Evolutionary conservation across 163 green algal genomes (phyloP).

Genomic region (Chloromonas sp.): DNA sequence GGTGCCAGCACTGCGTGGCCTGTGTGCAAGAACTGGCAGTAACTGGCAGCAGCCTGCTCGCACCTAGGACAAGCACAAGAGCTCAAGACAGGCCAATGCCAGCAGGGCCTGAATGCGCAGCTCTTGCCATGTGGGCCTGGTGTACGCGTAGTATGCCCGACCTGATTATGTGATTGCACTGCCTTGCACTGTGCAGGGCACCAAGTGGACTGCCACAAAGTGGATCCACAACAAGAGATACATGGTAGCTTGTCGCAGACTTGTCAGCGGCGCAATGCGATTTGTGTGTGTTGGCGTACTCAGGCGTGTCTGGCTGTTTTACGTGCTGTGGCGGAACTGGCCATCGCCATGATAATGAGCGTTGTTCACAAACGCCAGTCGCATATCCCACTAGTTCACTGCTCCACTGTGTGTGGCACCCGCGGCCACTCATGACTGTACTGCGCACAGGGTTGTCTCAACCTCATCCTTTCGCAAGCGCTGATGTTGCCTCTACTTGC

Average conservation of each 20-base stretch:
- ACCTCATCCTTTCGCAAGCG: neutral
- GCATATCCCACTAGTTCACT: neutral
- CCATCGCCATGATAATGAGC: neutral
- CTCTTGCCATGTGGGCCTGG: neutral
- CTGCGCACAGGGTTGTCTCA: neutral
- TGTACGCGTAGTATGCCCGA: neutral
- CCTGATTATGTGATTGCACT: constrained; percentile 10
- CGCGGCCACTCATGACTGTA: neutral
- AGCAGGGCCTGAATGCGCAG: neutral
- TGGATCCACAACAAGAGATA: constrained; percentile 44
- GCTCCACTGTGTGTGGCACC: neutral
- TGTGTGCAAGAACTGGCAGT: neutral
- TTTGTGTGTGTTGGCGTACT: neutral
- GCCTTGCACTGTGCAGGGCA: constrained; percentile 17
- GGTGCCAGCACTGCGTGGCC: neutral
- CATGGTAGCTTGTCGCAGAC: neutral
- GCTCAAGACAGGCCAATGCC: neutral
- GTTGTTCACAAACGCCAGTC: neutral
- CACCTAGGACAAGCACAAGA: neutral
- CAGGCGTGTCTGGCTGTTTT: neutral
- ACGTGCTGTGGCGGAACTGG: neutral
- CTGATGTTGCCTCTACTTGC: neutral
- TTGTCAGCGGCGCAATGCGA: neutral
- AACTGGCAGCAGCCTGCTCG: neutral
- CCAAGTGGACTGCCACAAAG: constrained; percentile 51